Evolutionary conservation across 352 stramenopile species (phyloP).

Genomic region (Chrysophaeum taylorii): DNA sequence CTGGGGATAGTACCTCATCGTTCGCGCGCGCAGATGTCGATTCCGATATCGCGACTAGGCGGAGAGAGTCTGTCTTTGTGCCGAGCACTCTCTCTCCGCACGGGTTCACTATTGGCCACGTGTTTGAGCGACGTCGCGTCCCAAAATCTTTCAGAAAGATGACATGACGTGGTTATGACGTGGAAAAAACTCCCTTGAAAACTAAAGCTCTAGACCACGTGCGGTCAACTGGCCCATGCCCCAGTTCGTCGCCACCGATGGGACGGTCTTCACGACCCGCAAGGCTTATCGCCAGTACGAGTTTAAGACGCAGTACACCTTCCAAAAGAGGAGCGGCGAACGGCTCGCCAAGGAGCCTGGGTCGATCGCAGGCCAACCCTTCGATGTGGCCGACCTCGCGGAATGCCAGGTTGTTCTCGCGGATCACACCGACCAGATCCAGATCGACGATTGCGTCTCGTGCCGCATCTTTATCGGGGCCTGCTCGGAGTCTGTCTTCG

Average conservation of each 20-base stretch:
- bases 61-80: too few species aligned
- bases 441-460: slow-evolving; percentile 65
- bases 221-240: too few species aligned
- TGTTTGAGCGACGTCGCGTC: too few species aligned
- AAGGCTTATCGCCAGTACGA: slow-evolving; percentile 75
- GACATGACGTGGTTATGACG: too few species aligned
- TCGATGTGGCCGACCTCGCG: slow-evolving; percentile 65
- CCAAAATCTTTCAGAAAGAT: too few species aligned
- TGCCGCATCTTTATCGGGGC: slow-evolving; percentile 64
- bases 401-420: slow-evolving; percentile 64
- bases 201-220: too few species aligned
- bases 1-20: slow-evolving; percentile 4
- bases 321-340: slow-evolving; percentile 63
- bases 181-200: too few species aligned
- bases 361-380: slow-evolving; percentile 68
- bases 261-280: background rate
- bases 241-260: background rate
- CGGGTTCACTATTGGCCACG: too few species aligned
- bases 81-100: too few species aligned
- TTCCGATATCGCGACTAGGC: too few species aligned
- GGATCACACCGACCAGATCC: slow-evolving; percentile 68
- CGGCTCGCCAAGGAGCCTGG: slow-evolving; percentile 62
- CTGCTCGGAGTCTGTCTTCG: slow-evolving; percentile 65
- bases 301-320: slow-evolving; percentile 79
- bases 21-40: too few species aligned